phyloP scores from a whole-genome alignment of 768 basidiomycete species.

The Suillus weaverae region DNA sequence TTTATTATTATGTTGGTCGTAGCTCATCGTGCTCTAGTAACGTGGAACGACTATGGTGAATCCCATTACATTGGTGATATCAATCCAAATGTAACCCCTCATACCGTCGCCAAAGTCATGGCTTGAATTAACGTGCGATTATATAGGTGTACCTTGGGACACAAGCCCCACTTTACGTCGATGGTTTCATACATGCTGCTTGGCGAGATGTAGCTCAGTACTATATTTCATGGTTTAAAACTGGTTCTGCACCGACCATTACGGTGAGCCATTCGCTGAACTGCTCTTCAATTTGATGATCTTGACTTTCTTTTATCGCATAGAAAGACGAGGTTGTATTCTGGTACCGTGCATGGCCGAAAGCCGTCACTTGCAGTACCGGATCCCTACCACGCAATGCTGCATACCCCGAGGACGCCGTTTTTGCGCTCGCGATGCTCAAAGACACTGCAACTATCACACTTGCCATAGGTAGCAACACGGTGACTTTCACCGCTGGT shows the following conservation, averaged over 20 bases:
- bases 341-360: conserved; percentile 29
- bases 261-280: not conserved
- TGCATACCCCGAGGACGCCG: conserved; percentile 34
- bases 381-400: conserved; percentile 19
- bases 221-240: conserved; percentile 27
- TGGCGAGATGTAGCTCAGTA: conserved; percentile 29
- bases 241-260: conserved; percentile 20
- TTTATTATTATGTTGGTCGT: not conserved
- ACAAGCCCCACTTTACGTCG: conserved; percentile 26
- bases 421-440: conserved; percentile 41
- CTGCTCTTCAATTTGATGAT: not conserved
- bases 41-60: conserved; percentile 24
- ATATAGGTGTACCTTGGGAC: conserved; percentile 15
- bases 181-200: conserved; percentile 24
- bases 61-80: conserved; percentile 40
- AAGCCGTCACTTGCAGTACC: conserved; percentile 25
- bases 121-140: not conserved
- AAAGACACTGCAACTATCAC: conserved; percentile 31
- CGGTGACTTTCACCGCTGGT: conserved; percentile 16
- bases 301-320: not conserved
- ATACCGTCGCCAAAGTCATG: not conserved
- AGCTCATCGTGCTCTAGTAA: conserved; percentile 19
- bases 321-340: conserved; percentile 26
- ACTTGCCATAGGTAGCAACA: conserved; percentile 30
- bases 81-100: conserved; percentile 16